A percentile compares a stretch with the other conserved stretches of the same genome.
Conservation (phyloP, 495 filamentous ascomycete genomes). For the Trichoderma gamsii region DNA sequence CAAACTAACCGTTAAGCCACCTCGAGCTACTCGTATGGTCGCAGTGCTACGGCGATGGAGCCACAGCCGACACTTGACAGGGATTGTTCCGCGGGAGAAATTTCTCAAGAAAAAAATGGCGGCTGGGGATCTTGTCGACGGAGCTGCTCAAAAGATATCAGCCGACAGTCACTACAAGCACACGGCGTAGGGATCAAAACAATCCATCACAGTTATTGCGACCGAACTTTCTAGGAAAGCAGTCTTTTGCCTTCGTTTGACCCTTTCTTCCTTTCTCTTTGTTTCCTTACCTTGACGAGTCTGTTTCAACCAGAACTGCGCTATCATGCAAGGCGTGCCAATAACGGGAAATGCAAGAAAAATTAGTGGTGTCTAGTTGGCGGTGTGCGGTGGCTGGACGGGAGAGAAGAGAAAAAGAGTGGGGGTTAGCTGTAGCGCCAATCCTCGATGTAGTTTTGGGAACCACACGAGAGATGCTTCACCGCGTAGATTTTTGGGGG, state of each 20-base stretch:
- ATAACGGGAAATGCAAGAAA: constrained; percentile 8
- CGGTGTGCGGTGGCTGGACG: constrained; percentile 9
- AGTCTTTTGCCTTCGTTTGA: background rate
- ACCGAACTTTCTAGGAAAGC: background rate
- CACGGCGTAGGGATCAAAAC: background rate
- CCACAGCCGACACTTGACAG: constrained; percentile 13
- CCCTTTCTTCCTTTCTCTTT: background rate
- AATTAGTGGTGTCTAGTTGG: constrained; percentile 1
- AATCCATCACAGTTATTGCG: background rate
- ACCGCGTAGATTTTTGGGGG: background rate
- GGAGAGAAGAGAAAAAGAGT: constrained; percentile 3
- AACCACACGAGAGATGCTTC: constrained; percentile 8
- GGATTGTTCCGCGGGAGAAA: background rate
- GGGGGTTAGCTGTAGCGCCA: background rate
- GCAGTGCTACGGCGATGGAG: background rate
- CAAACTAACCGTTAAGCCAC: background rate
- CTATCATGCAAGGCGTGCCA: constrained; percentile 11
- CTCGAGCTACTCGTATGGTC: background rate
- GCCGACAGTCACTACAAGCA: background rate
- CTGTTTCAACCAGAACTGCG: background rate
- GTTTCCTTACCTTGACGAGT: background rate
- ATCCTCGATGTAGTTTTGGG: background rate
- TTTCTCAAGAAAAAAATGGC: background rate
- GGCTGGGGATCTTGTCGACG: background rate
- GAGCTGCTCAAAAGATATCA: background rate